These are phyloP conservation scores for Plasmodium malariae DNA, from an alignment of 169 alveolate genomes.

Conservation along the genomic window DNA sequence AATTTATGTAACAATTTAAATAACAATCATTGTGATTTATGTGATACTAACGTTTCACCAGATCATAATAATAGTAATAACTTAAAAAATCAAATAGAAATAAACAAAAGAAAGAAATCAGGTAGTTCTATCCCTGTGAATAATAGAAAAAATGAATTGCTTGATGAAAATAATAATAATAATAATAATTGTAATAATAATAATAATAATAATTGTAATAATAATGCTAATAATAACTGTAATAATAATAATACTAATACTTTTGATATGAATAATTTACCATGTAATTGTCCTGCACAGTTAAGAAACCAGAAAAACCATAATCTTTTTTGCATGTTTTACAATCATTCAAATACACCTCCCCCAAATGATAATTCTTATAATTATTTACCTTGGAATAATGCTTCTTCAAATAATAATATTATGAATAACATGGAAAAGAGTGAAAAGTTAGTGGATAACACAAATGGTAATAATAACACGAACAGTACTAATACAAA, in stretches of 20 bases:
- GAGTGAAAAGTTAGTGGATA: conserved; percentile 19
- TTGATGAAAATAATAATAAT: conserved; percentile 4
- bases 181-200: not conserved
- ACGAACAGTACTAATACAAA: not conserved
- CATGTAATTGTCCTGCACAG: conserved; percentile 46
- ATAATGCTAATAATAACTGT: not conserved
- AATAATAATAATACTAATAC: not conserved
- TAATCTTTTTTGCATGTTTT: conserved; percentile 47
- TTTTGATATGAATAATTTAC: conserved; percentile 5
- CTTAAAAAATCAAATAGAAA: conserved; percentile 20
- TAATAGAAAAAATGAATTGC: conserved; percentile 16
- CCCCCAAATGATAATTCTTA: conserved; percentile 12
- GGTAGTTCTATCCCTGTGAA: not conserved
- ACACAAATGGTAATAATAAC: conserved; percentile 4
- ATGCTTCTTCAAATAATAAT: conserved; percentile 3
- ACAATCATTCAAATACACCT: conserved; percentile 15
- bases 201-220: not conserved
- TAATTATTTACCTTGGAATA: conserved; percentile 23
- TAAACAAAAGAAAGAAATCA: conserved; percentile 32
- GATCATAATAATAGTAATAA: too few relatives aligned
- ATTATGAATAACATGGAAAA: conserved; percentile 8
- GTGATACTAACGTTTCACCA: conserved; percentile 27
- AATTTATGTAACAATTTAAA: conserved; percentile 36
- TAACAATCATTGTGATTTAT: conserved; percentile 42
- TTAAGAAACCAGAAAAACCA: conserved; percentile 59